phyloP scores from a whole-genome alignment of 805 yeast genomes.

The Phaffomyces thermotolerans region DNA sequence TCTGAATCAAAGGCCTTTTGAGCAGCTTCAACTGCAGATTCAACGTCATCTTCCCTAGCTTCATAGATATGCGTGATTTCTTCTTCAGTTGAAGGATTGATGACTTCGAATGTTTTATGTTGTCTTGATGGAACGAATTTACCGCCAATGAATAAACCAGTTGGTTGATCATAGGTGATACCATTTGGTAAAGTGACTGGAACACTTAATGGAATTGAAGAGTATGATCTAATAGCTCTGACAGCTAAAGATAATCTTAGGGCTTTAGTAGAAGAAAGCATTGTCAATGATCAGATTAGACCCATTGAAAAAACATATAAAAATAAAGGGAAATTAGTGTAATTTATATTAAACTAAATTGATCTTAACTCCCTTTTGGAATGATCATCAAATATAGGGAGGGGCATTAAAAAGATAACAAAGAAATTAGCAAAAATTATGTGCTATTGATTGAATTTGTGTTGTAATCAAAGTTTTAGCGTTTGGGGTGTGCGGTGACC shows the following conservation, averaged over 20 bases:
- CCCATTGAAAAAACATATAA: neutral
- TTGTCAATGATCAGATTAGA: neutral
- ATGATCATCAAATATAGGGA: no score
- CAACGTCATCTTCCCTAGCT: conserved; percentile 72
- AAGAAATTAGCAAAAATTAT: no score
- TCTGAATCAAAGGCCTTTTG: conserved; percentile 59
- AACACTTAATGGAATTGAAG: conserved; percentile 35
- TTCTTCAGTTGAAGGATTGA: conserved; percentile 72
- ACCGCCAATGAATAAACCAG: conserved; percentile 76
- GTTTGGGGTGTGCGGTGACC: no score
- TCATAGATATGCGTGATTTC: conserved; percentile 62
- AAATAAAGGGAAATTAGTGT: neutral
- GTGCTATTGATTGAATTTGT: no score
- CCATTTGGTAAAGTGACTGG: conserved; percentile 70
- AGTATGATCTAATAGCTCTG: conserved; percentile 24
- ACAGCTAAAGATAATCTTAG: conserved; percentile 15
- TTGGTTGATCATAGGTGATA: conserved; percentile 64
- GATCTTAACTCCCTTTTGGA: no score
- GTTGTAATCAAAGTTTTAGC: no score
- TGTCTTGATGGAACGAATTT: conserved; percentile 58
- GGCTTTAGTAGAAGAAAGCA: conserved; percentile 16
- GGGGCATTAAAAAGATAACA: no score
- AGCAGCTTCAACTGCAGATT: conserved; percentile 82
- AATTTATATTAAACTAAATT: neutral
- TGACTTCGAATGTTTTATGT: conserved; percentile 52